Base-by-base conservation (phyloP, 2,329 filamentous ascomycete genomes). In the Westerdykella ornata region DNA sequence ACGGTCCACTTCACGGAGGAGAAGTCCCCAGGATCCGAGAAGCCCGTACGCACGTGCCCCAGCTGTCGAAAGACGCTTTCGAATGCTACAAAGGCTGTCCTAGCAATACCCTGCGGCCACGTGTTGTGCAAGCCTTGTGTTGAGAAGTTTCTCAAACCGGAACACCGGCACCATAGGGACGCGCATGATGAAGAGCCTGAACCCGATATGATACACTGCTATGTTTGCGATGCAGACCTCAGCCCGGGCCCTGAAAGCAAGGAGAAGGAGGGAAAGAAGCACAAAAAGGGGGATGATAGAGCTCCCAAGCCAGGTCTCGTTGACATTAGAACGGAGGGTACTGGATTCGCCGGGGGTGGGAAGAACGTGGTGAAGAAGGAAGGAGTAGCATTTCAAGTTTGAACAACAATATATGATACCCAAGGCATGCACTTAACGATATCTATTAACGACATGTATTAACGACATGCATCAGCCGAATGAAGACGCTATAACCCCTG, bases 281-380 rank as follows among this genome's bases (percentile, higher is more conserved):
- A 51, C 35, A 67, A 68, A 39, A 66, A 74, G 36, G 70, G 69
- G 20, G 67, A 69, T 32, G 78, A 78, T 52, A 75, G 80, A 28
- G 78, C 71, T 39, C 74, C 84, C 28, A 79, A 74, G 45, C 78
- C 82, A 0, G 89, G 89, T 0, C 60, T 96, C 26, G 82, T 96
- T 3, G 80, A 85, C 57, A 76, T 97, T 37, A 81, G 78, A 51
- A 86, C 83, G 28, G 90, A 96, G 54, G 90, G 90, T 0, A 97
- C 90, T 0, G 90, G 90, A 0, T 97, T 95, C 66, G 89, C 90
- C 4, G 85, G 87, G 4, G 82, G 84, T n/a, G 90, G 92, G 2
- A 77, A 78, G 38, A 94, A 84, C 58, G 78, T 85, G 54, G 88
- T 94, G 13, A 84, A 85, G 67, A 92, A 82, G 63, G 70, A 76